Percentiles rank a stretch among this genome's conserved stretches.
Conservation (phyloP, 108 stramenopile genomes). For the Cylindrotheca fusiformis region DNA sequence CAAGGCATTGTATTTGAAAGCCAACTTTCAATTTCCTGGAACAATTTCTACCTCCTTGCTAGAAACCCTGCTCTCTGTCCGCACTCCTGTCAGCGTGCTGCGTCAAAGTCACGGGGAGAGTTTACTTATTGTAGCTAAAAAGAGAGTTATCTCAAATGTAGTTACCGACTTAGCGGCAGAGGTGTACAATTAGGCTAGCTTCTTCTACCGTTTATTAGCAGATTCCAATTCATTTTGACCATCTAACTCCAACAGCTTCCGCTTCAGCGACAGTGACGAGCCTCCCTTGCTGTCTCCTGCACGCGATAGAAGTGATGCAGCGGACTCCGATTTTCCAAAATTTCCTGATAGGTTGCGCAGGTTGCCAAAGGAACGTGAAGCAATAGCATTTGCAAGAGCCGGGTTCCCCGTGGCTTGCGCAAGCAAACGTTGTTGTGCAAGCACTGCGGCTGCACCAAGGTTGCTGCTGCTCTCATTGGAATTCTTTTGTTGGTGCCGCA, state of each 20-base stretch:
- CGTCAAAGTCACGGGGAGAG: not conserved
- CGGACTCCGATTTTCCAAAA: conserved; percentile 11
- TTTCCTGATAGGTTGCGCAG: conserved; percentile 9
- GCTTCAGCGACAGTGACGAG: conserved; percentile 16
- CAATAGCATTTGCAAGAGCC: conserved; percentile 41
- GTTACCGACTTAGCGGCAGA: no score
- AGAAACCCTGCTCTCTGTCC: not conserved
- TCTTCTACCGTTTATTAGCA: not conserved
- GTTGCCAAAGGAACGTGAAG: conserved; percentile 42
- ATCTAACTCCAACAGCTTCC: conserved; percentile 35
- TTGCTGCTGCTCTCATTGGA: not conserved
- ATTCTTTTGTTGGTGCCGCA: conserved; percentile 39
- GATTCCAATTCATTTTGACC: not conserved
- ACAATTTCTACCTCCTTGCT: no score
- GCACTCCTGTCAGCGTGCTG: not conserved
- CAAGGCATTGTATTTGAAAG: not conserved
- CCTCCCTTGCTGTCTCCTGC: not conserved
- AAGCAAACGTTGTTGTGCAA: conserved; percentile 47
- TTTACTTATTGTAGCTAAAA: no score
- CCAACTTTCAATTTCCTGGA: not conserved
- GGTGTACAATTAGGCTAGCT: no score
- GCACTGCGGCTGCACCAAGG: conserved; percentile 15
- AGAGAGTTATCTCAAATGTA: no score
- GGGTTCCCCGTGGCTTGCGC: conserved; percentile 51
- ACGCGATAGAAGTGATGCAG: conserved; percentile 17